Evolutionary conservation across 1,284 basidiomycete species (phyloP).

Genomic region (Rhodotorula sp.): DNA sequence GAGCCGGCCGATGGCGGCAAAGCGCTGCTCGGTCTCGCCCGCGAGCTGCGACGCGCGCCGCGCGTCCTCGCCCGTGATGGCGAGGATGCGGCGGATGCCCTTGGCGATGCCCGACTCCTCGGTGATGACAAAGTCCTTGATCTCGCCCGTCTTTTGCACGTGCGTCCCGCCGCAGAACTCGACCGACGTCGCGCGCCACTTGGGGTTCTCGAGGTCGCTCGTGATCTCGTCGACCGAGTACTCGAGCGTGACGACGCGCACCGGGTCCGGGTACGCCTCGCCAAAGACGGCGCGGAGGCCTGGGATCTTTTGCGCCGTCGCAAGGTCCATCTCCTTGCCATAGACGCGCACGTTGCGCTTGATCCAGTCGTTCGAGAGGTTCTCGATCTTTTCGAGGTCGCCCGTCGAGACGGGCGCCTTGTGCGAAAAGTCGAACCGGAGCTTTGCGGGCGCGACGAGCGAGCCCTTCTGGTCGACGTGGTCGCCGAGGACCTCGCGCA

Average conservation of each 20-base stretch:
- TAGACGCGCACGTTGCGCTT: conserved; percentile 83
- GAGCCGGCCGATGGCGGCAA: conserved; percentile 67
- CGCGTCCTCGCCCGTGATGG: conserved; percentile 93
- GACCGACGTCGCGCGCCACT: conserved; percentile 86
- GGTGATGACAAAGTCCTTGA: conserved; percentile 89
- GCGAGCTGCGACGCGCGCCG: conserved; percentile 74
- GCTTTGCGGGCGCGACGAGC: conserved; percentile 88
- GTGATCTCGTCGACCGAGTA: conserved; percentile 83
- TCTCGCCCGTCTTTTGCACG: conserved; percentile 90
- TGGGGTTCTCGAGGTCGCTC: conserved; percentile 79
- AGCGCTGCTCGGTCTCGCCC: conserved; percentile 63
- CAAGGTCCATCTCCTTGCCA: conserved; percentile 82
- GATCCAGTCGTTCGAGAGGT: conserved; percentile 84
- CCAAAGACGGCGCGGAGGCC: conserved; percentile 96
- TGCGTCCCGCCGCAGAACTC: conserved; percentile 99
- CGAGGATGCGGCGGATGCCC: conserved; percentile 91
- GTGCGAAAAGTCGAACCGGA: conserved; percentile 98
- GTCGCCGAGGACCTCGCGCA: conserved; percentile 91
- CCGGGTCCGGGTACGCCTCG: conserved; percentile 96
- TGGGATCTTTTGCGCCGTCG: conserved; percentile 79
- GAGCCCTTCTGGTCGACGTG: conserved; percentile 99
- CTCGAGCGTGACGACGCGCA: conserved; percentile 89
- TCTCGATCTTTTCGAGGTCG: conserved; percentile 82
- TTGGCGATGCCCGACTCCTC: conserved; percentile 98
- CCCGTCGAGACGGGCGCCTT: conserved; percentile 75